phyloP scores from a whole-genome alignment of 768 basidiomycete species.

The Melanogaster broomeanus region DNA sequence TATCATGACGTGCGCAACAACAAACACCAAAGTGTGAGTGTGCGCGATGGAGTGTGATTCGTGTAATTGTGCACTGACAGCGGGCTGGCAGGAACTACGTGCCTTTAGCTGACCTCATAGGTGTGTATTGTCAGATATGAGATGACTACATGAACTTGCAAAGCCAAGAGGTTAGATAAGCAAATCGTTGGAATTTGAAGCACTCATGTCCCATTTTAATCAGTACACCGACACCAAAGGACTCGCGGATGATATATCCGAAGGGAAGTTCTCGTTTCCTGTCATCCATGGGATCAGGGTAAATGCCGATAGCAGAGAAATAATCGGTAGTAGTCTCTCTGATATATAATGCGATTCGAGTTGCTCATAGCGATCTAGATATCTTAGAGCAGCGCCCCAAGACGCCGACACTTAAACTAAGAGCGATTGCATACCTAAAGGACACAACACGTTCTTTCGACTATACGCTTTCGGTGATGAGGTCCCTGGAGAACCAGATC shows the following conservation, averaged over 20 bases:
- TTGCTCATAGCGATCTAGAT: constrained; percentile 48
- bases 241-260: constrained; percentile 88
- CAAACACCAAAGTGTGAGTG: constrained; percentile 61
- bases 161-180: constrained; percentile 59
- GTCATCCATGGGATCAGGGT: constrained; percentile 86
- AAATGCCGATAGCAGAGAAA: constrained; percentile 68
- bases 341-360: neutral
- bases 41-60: constrained; percentile 31
- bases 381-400: constrained; percentile 84
- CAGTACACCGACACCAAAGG: constrained; percentile 85
- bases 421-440: constrained; percentile 75
- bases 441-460: constrained; percentile 74
- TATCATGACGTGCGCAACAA: constrained; percentile 86
- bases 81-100: constrained; percentile 68
- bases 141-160: constrained; percentile 94
- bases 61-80: neutral
- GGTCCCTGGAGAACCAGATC: constrained; percentile 30
- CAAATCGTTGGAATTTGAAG: neutral
- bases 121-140: constrained; percentile 87
- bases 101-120: constrained; percentile 84
- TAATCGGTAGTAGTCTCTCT: constrained; percentile 62
- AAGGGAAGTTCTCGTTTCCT: constrained; percentile 95
- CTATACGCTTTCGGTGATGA: constrained; percentile 68
- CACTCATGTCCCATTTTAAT: neutral
- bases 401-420: constrained; percentile 74